phyloP scores from a whole-genome alignment of 805 yeast species.

The Candida parachauliodes region DNA sequence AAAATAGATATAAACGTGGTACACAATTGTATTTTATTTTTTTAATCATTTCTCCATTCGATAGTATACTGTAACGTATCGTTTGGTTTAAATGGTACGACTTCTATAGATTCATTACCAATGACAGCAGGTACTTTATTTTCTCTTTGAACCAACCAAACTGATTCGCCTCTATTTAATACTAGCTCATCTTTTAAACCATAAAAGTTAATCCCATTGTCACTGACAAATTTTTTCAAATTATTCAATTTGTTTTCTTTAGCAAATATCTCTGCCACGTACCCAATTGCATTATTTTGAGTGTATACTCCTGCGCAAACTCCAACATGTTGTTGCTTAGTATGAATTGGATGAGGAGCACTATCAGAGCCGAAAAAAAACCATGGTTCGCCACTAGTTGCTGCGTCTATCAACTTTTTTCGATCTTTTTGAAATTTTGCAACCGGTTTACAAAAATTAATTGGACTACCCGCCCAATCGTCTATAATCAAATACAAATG shows the following conservation, averaged over 20 bases:
- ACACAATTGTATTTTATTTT: too few relatives aligned
- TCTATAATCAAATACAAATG: slow-evolving; percentile 87
- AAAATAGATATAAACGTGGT: too few relatives aligned
- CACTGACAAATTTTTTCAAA: slow-evolving; percentile 71
- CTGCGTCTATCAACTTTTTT: slow-evolving; percentile 78
- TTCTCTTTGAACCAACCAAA: slow-evolving; percentile 51
- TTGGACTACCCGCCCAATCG: slow-evolving; percentile 95
- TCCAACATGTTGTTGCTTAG: slow-evolving; percentile 71
- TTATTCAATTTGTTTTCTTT: slow-evolving; percentile 57
- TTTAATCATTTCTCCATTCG: slow-evolving; percentile 55
- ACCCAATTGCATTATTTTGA: slow-evolving; percentile 76
- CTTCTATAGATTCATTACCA: slow-evolving; percentile 41
- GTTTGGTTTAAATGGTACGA: slow-evolving; percentile 86
- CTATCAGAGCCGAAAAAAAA: slow-evolving; percentile 97
- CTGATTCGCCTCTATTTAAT: slow-evolving; percentile 24
- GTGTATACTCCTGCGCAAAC: slow-evolving; percentile 99
- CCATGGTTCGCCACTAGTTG: slow-evolving; percentile 85
- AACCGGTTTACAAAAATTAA: slow-evolving; percentile 95
- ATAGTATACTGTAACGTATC: slow-evolving; percentile 65
- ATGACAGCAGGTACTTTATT: slow-evolving; percentile 58
- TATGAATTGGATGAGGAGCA: slow-evolving; percentile 89
- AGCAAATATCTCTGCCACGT: slow-evolving; percentile 85
- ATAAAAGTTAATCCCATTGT: slow-evolving; percentile 72
- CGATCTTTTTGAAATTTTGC: slow-evolving; percentile 89
- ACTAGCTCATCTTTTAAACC: slow-evolving; percentile 38